Evolutionary conservation across 768 basidiomycete species (phyloP).

Genomic region (Suillus hirtellus): DNA sequence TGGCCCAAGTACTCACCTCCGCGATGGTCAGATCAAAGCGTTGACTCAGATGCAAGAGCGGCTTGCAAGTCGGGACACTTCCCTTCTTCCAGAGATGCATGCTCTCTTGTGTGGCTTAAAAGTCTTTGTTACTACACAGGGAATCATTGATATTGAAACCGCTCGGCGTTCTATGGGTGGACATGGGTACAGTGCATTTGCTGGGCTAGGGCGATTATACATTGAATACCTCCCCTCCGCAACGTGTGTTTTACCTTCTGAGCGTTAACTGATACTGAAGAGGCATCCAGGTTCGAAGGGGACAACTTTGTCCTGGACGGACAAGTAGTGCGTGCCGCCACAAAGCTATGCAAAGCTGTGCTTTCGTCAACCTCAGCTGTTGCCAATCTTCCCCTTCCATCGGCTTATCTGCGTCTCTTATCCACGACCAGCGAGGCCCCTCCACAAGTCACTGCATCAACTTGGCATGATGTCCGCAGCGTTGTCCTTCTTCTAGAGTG

Average conservation of each 20-base stretch:
- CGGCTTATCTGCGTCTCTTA: conserved; percentile 57
- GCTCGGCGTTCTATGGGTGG: conserved; percentile 75
- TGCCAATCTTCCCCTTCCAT: conserved; percentile 15
- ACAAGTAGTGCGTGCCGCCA: conserved; percentile 71
- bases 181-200: conserved; percentile 71
- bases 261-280: background rate
- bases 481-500: conserved; percentile 57
- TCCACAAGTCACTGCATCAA: conserved; percentile 24
- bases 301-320: conserved; percentile 78
- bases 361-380: conserved; percentile 47
- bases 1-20: background rate
- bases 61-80: conserved; percentile 57
- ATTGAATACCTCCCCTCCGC: conserved; percentile 64
- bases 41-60: conserved; percentile 51
- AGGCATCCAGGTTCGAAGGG: conserved; percentile 59
- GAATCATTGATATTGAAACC: conserved; percentile 59
- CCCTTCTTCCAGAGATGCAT: conserved; percentile 70
- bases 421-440: conserved; percentile 17
- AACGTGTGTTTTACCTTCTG: conserved; percentile 45
- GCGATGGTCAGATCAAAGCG: conserved; percentile 39
- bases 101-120: conserved; percentile 72
- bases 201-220: conserved; percentile 65
- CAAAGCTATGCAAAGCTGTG: conserved; percentile 51
- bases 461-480: conserved; percentile 40
- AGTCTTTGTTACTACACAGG: conserved; percentile 51